Evolutionary conservation across 768 basidiomycete species (phyloP), one percentile per base, ranked within the genome.

Genomic region (Cyathus striatus): DNA sequence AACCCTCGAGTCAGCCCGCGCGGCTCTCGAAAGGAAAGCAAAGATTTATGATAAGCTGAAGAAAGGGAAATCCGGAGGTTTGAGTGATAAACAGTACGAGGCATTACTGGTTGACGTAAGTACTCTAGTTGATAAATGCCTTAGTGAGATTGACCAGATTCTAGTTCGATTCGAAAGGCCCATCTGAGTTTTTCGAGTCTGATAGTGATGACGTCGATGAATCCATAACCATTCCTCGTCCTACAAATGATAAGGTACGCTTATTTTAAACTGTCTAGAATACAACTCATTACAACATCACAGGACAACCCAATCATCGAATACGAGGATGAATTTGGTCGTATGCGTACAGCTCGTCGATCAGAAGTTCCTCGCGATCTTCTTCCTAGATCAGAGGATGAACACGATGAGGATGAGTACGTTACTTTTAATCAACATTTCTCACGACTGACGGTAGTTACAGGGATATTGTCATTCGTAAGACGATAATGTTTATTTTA

Each of bases 241-340:
- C 59, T 13, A 57, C 48, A 16, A 57, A 62, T 13, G 72, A 75
- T 22, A 70, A 68, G 51, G 73, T 73, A 48, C 14, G 61, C 54
- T 33, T 36, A 17, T 42, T 7, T 18, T 17, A 35, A n/a, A 22
- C 7, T 12, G 30, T 32, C 21, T 18, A 42, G 16, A 4, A 17
- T 24, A 27, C 34, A 13, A 27, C 12, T 30, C 27, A 23, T 41
- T 30, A 38, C 21, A 42, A 6, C 12, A 14, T 6, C 16, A 20
- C 44, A 88, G 81, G 72, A 81, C 43, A 89, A 92, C 51, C 87
- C 88, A 9, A 64, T 90, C 23, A 71, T 91, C 4, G 90, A 92
- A 58, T 91, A 90, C 46, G 80, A 85, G 56, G 90, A 93, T 49
- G 90, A 92, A 55, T 90, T 89, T 55, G 90, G 90, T 25, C 79